Conservation (phyloP, 768 basidiomycete species). For the Phylloporus sp. region DNA sequence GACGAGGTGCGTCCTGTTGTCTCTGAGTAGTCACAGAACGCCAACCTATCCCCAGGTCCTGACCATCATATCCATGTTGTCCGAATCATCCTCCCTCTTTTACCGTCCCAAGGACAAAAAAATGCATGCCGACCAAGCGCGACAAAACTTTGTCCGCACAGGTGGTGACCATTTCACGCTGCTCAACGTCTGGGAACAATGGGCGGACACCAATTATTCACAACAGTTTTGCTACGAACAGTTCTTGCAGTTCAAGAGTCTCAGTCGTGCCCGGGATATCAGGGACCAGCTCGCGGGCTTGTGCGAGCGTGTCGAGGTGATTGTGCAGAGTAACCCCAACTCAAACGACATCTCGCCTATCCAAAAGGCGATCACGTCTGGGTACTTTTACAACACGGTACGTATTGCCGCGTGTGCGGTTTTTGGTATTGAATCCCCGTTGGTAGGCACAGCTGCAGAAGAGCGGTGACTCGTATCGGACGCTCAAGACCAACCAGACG, state of each 20-base stretch:
- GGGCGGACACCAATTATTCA: conserved; percentile 96
- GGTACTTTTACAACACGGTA: conserved; percentile 95
- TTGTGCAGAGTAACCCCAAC: conserved; percentile 84
- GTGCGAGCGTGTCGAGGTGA: conserved; percentile 95
- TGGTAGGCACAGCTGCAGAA: conserved; percentile 84
- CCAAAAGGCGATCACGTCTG: conserved; percentile 92
- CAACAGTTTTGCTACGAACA: conserved; percentile 97
- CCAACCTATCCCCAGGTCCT: conserved; percentile 55
- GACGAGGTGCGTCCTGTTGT: conserved; percentile 65
- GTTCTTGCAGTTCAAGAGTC: conserved; percentile 91
- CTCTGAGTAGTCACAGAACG: background rate
- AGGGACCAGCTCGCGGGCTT: conserved; percentile 92
- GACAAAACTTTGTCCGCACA: conserved; percentile 92
- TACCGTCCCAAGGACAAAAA: conserved; percentile 99
- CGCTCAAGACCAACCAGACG: conserved; percentile 92
- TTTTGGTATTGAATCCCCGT: background rate
- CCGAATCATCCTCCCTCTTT: conserved; percentile 91
- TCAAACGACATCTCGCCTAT: conserved; percentile 88
- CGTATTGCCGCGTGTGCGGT: conserved; percentile 23
- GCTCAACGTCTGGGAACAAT: conserved; percentile 98
- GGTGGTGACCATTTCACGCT: conserved; percentile 98
- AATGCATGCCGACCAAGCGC: conserved; percentile 93
- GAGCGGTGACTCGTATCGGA: conserved; percentile 95
- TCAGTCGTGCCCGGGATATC: conserved; percentile 93
- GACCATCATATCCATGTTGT: conserved; percentile 96